Conservation (phyloP, 2,329 filamentous ascomycete genomes). For the Cytospora paraplurivora region DNA sequence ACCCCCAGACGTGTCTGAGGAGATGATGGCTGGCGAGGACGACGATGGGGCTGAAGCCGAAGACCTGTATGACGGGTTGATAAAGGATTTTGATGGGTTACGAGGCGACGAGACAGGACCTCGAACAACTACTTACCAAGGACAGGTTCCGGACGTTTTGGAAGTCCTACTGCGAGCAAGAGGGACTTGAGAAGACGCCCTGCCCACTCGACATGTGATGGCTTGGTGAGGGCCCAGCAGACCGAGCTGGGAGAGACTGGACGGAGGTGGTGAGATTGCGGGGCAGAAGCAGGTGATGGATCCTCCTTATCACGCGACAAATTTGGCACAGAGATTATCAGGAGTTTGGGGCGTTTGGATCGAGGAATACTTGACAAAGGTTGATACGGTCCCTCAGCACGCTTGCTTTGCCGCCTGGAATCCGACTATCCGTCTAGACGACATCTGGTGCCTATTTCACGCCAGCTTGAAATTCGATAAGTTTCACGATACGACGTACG, state of each 20-base stretch:
- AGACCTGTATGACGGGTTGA: background rate
- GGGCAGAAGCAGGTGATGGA: background rate
- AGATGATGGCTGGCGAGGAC: too few species aligned
- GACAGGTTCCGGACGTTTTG: background rate
- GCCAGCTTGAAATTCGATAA: conserved; percentile 5
- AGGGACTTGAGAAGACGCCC: background rate
- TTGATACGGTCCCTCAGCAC: too few species aligned
- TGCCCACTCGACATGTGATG: conserved; percentile 6
- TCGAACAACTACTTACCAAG: background rate
- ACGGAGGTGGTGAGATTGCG: background rate
- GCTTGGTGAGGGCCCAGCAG: background rate
- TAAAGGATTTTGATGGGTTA: background rate
- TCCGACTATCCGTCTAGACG: conserved; percentile 24
- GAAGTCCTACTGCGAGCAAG: background rate
- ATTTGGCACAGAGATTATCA: background rate
- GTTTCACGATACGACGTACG: background rate
- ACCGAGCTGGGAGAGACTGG: background rate
- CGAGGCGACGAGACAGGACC: background rate
- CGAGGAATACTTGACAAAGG: too few species aligned
- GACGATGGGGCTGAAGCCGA: too few species aligned
- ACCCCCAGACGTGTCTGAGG: background rate
- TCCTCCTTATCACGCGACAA: background rate
- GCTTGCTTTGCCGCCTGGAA: conserved; percentile 19
- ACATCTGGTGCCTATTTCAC: background rate
- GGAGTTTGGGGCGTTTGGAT: too few species aligned